These are phyloP conservation scores for Ogataea angusta DNA, from an alignment of 805 yeast genomes.

Conservation along the genomic window DNA sequence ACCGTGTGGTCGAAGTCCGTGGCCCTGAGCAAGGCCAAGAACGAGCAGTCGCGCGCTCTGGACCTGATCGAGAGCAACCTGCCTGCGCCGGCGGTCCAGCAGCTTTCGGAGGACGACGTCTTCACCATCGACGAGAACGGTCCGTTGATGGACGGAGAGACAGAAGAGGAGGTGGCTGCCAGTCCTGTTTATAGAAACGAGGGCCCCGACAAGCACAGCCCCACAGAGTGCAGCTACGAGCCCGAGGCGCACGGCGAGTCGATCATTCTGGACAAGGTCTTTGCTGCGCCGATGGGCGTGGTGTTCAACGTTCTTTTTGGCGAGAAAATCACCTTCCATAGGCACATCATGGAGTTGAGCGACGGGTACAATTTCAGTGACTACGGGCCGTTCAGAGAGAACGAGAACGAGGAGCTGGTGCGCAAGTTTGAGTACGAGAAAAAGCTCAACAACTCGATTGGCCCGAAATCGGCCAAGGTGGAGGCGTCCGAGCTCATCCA, in stretches of 20 bases:
- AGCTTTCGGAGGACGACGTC: constrained; percentile 30
- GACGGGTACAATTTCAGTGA: constrained; percentile 46
- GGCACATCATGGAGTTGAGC: constrained; percentile 37
- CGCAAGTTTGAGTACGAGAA: constrained; percentile 67
- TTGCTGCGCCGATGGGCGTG: constrained; percentile 75
- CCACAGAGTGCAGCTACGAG: constrained; percentile 49
- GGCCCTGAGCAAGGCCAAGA: constrained; percentile 26
- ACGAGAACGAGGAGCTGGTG: constrained; percentile 38
- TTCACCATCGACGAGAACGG: constrained; percentile 33
- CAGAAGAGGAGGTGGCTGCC: constrained; percentile 24
- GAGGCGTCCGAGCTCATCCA: constrained; percentile 58
- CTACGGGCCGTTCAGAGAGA: constrained; percentile 36
- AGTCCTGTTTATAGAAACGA: constrained; percentile 29
- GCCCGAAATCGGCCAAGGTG: constrained; percentile 85
- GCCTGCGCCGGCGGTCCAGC: constrained; percentile 14
- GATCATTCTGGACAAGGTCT: constrained; percentile 44
- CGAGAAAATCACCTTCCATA: constrained; percentile 41
- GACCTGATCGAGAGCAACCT: constrained; percentile 20
- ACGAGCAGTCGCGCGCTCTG: constrained; percentile 26
- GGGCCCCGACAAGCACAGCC: constrained; percentile 65
- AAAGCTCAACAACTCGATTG: constrained; percentile 76
- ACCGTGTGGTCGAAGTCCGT: constrained; percentile 60
- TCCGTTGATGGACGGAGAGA: constrained; percentile 20
- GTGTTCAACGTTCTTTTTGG: constrained; percentile 73
- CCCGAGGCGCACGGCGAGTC: constrained; percentile 48